Base-by-base conservation (phyloP, 2,329 filamentous ascomycete genomes). In the Colletotrichum nymphaeae region DNA sequence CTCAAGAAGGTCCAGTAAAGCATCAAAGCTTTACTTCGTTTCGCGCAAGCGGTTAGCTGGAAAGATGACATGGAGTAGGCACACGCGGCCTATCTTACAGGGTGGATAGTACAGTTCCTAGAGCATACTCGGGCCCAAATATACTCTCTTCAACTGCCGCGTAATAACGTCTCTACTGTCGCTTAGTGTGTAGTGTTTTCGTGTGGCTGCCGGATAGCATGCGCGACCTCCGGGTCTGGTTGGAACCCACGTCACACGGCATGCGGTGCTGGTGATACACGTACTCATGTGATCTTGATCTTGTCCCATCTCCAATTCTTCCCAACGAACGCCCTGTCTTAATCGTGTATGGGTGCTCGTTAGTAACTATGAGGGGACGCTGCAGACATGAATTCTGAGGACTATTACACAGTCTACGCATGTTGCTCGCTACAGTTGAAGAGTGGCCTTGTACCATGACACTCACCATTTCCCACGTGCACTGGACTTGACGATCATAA, bases 1-100 rank as follows among this genome's bases (percentile, higher is more conserved):
- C 89, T 94, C 77, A 90, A 93, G 84, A 87, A 84, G 63, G 90
- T 93, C 85, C 87, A 89, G 32, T 86, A 84, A 79, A 76, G 37
- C 5, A 89, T 32, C 86, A 83, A 79, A 76, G 37, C 12, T 56
- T 5, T 19, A 14, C 8, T 35, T 9, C 14, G 24, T 28, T 42
- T 56, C 26, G 63, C 49, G 63, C 32, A 32, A 58, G 52, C 8
- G 30, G 11, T 35, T 59, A 26, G 53, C 11, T 60, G 55, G 16
- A 19, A 16, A 56, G 16, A 19, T 7, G 8, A n/a, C 37, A 16
- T 14, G n/a, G 53, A 30, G 28, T 30, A 26, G 46, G 30, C 22
- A 37, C 19, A 49, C 32, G 14, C n/a, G 26, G n/a, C n/a, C n/a
- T 37, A 11, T 6, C n/a, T 14, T 63, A 14, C 24, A 22, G 16